A percentile compares a stretch with the other conserved stretches of the same genome.
Evolutionary conservation across 2,329 filamentous ascomycete species (phyloP).

Genomic region (Arthroderma uncinatum): DNA sequence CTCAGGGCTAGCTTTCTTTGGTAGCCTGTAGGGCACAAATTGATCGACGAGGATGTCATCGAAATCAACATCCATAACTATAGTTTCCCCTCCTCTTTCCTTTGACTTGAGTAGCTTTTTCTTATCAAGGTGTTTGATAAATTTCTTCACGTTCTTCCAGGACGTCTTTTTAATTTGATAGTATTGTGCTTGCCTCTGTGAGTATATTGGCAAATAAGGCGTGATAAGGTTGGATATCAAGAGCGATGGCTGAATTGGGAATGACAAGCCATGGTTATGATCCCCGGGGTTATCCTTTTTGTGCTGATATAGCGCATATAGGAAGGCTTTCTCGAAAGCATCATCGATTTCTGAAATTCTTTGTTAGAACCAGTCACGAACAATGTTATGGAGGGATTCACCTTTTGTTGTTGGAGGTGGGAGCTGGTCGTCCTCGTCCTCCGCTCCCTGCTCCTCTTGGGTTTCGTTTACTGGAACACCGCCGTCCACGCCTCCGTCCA

Average conservation of each 20-base stretch:
- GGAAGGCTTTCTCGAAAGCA: constrained; percentile 52
- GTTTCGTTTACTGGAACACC: constrained; percentile 21
- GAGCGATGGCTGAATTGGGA: constrained; percentile 53
- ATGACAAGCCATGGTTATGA: constrained; percentile 45
- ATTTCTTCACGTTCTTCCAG: constrained; percentile 60
- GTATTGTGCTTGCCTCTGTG: constrained; percentile 43
- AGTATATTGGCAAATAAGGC: constrained; percentile 53
- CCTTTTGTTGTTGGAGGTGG: constrained; percentile 44
- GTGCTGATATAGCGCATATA: constrained; percentile 51
- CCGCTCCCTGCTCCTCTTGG: constrained; percentile 24
- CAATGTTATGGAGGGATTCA: constrained; percentile 19
- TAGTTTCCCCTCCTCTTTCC: constrained; percentile 53
- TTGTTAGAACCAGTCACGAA: neutral
- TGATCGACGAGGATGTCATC: constrained; percentile 41
- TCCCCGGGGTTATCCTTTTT: constrained; percentile 45
- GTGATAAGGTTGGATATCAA: constrained; percentile 54
- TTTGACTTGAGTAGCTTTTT: constrained; percentile 52
- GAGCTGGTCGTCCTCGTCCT: constrained; percentile 35
- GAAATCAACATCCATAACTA: constrained; percentile 56
- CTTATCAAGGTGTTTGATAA: constrained; percentile 58
- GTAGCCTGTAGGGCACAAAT: constrained; percentile 53
- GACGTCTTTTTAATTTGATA: constrained; percentile 60
- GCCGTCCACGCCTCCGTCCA: constrained; percentile 10
- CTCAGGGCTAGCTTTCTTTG: constrained; percentile 36
- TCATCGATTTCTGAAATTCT: constrained; percentile 50